Evolutionary conservation across 176 grass and related monocot genomes (phyloP), one percentile per base, ranked within the genome.

Genomic region (Zizania latifolia): DNA sequence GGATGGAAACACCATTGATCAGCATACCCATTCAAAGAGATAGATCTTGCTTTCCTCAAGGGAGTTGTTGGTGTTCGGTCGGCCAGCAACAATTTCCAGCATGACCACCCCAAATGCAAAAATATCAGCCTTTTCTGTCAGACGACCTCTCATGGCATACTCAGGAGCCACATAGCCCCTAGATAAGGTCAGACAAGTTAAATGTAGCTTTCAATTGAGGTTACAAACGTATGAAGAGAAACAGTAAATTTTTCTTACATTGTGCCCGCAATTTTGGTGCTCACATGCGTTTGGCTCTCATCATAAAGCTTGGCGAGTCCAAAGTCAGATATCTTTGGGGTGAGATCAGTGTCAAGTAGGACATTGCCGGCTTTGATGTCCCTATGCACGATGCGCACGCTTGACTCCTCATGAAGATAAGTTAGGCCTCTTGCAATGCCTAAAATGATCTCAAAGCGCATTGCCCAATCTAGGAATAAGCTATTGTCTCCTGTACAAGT

Each of bases 341-440:
- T 86, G 41, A 86, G 74, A 27, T 92, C 63, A 1, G 64, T 4
- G 65, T 92, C 90, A 15, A 92, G 75, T 19, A 92, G 70, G 17
- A 92, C 48, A 77, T 92, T 92, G 65, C 86, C 86, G n/a, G 90
- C 79, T 54, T 92, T 92, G 55, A 92, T 84, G 54, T 93, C 90
- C 85, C 90, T 84, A 44, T 93, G 89, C 40, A 92, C 87, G 27
- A 93, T 93, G 22, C 87, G 81, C 13, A 82, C 39, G 13, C 72
- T 82, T 21, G 87, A 89, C 13, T 93, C 90, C 84, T 93, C 87
- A 8, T 93, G 90, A 17, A 93, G 68, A 66, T 90, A 93, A 27
- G 87, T 27, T 22, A 89, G 71, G 32, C 87, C 87, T 71, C 80
- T 84, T 8, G 87, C 87, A 16, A 89, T 75, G 39, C 81, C 90